Conservation (phyloP, 371 early-diverging fungal species). For the Sporodiniella umbellata region DNA sequence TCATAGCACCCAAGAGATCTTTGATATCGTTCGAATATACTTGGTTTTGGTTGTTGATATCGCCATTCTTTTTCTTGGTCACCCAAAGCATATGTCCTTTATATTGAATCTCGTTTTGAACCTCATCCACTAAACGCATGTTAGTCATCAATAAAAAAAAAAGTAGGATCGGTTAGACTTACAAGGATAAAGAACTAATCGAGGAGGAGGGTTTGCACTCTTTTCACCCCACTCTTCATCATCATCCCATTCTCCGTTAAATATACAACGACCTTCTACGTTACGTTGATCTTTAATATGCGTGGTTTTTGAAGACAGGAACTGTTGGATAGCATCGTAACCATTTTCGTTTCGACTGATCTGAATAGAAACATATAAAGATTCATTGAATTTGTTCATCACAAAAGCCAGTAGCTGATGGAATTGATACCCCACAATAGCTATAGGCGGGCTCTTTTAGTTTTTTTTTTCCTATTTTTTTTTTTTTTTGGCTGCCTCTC, state of each 20-base stretch:
- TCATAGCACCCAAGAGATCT: slow-evolving; percentile 19
- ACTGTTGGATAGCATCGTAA: slow-evolving; percentile 20
- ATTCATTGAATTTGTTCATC: not conserved
- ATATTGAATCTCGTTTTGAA: slow-evolving; percentile 17
- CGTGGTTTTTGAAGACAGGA: slow-evolving; percentile 8
- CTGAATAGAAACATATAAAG: slow-evolving; percentile 23
- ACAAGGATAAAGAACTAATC: slow-evolving; percentile 26
- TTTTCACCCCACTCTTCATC: slow-evolving; percentile 4
- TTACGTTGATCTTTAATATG: slow-evolving; percentile 3
- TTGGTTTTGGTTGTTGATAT: not conserved
- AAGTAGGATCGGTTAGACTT: too few species aligned
- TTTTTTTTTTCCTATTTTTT: too few species aligned
- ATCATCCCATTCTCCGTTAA: slow-evolving; percentile 6
- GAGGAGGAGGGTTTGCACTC: too few species aligned
- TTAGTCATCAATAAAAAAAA: too few species aligned
- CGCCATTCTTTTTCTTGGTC: slow-evolving; percentile 15
- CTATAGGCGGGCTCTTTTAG: too few species aligned
- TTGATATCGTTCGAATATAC: slow-evolving; percentile 13
- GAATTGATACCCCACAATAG: slow-evolving; percentile 15
- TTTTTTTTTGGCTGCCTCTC: too few species aligned
- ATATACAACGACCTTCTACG: slow-evolving; percentile 17
- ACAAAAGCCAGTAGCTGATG: not conserved
- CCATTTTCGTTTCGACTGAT: slow-evolving; percentile 12
- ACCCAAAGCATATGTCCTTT: slow-evolving; percentile 32
- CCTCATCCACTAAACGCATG: too few species aligned